Percentiles rank a stretch among this genome's conserved stretches.
Evolutionary conservation across 768 basidiomycete species (phyloP).

Genomic region (Rhizopogon vesiculosus): DNA sequence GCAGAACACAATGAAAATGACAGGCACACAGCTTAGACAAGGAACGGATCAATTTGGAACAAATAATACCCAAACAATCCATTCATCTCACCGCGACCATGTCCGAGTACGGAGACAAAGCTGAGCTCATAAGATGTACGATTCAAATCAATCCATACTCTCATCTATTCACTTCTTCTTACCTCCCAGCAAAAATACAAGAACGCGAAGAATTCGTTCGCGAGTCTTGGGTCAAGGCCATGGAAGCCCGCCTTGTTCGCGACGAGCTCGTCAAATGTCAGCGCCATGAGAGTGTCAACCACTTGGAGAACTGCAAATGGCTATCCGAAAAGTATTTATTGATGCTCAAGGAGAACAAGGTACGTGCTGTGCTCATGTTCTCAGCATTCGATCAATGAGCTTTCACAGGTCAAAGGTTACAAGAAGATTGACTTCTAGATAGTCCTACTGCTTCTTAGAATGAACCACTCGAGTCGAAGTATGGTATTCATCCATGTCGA

Average conservation of each 20-base stretch:
- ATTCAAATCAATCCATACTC: not conserved
- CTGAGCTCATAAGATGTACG: constrained; percentile 29
- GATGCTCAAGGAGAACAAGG: constrained; percentile 79
- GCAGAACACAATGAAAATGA: no score
- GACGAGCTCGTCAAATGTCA: constrained; percentile 91
- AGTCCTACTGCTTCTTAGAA: not conserved
- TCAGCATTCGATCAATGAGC: not conserved
- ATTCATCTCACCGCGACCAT: constrained; percentile 10
- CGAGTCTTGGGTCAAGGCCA: constrained; percentile 92
- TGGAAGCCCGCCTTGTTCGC: constrained; percentile 87
- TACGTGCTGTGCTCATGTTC: constrained; percentile 34
- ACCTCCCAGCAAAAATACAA: constrained; percentile 48
- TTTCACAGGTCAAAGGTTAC: constrained; percentile 75
- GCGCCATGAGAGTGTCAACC: constrained; percentile 85
- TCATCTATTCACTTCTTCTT: not conserved
- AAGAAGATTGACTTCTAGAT: constrained; percentile 62
- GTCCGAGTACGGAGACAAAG: constrained; percentile 25
- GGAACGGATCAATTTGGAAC: not conserved
- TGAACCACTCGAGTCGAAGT: not conserved
- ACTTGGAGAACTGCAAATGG: constrained; percentile 85
- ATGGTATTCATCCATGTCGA: not conserved
- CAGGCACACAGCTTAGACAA: no score
- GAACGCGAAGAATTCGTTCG: constrained; percentile 74
- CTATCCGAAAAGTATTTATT: constrained; percentile 75
- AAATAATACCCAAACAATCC: constrained; percentile 2